Evolutionary conservation across 2,329 filamentous ascomycete species (phyloP).

Genomic region (Knufia petricola): DNA sequence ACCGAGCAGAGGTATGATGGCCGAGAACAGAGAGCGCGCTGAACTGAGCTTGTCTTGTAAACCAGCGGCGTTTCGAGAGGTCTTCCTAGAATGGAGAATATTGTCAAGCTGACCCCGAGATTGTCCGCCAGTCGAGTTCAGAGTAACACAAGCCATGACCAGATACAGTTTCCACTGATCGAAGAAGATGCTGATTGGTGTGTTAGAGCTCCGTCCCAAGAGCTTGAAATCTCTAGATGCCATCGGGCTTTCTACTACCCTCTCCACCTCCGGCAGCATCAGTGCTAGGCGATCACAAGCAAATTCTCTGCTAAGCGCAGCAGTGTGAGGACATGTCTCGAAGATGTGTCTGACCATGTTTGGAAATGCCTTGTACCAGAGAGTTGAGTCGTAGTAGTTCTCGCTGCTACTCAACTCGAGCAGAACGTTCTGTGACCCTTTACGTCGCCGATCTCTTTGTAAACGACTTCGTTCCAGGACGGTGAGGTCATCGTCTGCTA

Average conservation of each 20-base stretch:
- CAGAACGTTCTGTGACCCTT: conserved; percentile 72
- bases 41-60: conserved; percentile 70
- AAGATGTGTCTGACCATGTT: conserved; percentile 86
- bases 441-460: conserved; percentile 79
- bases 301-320: conserved; percentile 80
- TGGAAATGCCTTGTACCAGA: conserved; percentile 98
- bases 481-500: conserved; percentile 83
- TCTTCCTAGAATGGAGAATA: conserved; percentile 70
- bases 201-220: conserved; percentile 48
- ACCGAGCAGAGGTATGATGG: conserved; percentile 77
- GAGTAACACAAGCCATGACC: conserved; percentile 91
- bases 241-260: conserved; percentile 49
- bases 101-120: conserved; percentile 50
- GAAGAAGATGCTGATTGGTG: conserved; percentile 75
- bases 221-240: conserved; percentile 29
- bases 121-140: conserved; percentile 68
- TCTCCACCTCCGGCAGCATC: conserved; percentile 77
- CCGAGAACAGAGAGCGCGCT: conserved; percentile 80
- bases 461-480: conserved; percentile 86
- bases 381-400: conserved; percentile 80
- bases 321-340: conserved; percentile 81
- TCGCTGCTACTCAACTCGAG: conserved; percentile 95
- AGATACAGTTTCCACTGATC: conserved; percentile 98
- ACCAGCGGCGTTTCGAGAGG: conserved; percentile 51
- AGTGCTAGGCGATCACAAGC: conserved; percentile 87